A percentile compares a stretch with the other conserved stretches of the same genome.
These are phyloP conservation scores for Rhododendron williamsianum DNA, from an alignment of 148 eudicot species.

Conservation along the genomic window DNA sequence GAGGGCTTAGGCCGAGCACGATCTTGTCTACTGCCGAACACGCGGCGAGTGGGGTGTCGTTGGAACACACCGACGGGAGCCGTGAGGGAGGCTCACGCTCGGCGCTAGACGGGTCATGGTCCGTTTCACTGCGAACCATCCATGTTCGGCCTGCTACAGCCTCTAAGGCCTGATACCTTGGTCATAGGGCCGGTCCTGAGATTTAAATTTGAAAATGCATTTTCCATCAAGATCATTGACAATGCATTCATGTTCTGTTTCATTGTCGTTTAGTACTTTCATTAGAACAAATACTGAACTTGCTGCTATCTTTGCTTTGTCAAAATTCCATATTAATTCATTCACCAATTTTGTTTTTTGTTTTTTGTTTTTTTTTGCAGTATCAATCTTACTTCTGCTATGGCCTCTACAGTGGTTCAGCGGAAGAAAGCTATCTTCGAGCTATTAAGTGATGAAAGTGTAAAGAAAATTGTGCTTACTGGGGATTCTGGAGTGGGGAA, in stretches of 20 bases:
- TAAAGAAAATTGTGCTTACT: background rate
- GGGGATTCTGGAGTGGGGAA: conserved; percentile 10
- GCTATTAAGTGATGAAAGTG: background rate
- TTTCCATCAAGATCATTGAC: background rate
- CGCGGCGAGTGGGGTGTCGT: too few relatives aligned
- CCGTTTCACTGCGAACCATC: too few relatives aligned
- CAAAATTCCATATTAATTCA: background rate
- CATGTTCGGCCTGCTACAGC: too few relatives aligned
- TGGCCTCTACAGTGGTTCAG: background rate
- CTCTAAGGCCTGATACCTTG: too few relatives aligned
- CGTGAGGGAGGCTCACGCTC: too few relatives aligned
- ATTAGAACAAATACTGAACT: background rate
- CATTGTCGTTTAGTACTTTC: background rate
- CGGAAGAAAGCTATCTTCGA: background rate
- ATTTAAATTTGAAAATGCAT: too few relatives aligned
- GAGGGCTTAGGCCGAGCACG: too few relatives aligned
- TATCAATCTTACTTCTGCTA: background rate
- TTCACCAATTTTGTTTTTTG: too few relatives aligned
- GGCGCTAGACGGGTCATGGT: too few relatives aligned
- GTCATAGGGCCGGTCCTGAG: too few relatives aligned
- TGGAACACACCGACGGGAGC: too few relatives aligned
- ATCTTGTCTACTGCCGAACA: too few relatives aligned
- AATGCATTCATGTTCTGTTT: background rate
- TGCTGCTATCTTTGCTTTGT: background rate
- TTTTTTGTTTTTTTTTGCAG: background rate